Percentiles rank a stretch among this genome's conserved stretches.
Evolutionary conservation across 139 green algal genomes (phyloP).

Genomic region (Tetraselmis striata): DNA sequence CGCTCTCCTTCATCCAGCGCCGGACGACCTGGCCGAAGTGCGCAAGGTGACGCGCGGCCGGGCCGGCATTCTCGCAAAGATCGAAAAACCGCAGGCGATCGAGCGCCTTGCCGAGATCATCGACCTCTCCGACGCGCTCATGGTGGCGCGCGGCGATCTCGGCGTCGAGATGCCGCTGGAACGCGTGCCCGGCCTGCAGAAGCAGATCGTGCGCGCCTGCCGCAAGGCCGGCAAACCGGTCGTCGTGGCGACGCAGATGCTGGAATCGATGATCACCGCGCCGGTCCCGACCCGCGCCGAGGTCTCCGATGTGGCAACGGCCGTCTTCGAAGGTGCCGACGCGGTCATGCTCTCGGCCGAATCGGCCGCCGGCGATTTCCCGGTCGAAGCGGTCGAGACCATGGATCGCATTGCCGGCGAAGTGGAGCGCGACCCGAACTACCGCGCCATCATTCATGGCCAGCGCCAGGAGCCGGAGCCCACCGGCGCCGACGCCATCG

Average conservation of each 20-base stretch:
- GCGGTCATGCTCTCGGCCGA: conserved; percentile 48
- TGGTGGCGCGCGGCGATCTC: no score
- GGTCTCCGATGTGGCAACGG: conserved; percentile 54
- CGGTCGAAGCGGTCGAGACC: conserved; percentile 35
- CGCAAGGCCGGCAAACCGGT: conserved; percentile 43
- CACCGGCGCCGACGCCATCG: no score
- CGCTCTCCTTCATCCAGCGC: no score
- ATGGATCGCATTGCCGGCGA: conserved; percentile 39
- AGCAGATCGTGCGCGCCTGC: conserved; percentile 17
- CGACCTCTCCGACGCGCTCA: conserved; percentile 10
- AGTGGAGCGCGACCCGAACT: no score
- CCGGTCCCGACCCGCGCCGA: conserved; percentile 50
- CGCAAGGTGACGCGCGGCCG: no score
- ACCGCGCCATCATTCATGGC: no score
- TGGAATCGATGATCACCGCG: conserved; percentile 45
- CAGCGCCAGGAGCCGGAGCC: no score
- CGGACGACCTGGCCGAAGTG: no score
- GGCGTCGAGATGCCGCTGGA: conserved; percentile 8
- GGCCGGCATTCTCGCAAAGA: conserved; percentile 4
- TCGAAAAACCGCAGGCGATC: conserved; percentile 11
- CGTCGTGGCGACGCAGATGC: conserved; percentile 44
- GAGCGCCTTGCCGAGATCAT: conserved; percentile 10
- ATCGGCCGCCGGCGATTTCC: conserved; percentile 43
- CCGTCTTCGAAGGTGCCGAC: conserved; percentile 45
- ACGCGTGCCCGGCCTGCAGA: conserved; percentile 6